Evolutionary conservation across 495 filamentous ascomycete species (phyloP), one percentile per base, ranked within the genome.

Genomic region (Lophium mytilinum): DNA sequence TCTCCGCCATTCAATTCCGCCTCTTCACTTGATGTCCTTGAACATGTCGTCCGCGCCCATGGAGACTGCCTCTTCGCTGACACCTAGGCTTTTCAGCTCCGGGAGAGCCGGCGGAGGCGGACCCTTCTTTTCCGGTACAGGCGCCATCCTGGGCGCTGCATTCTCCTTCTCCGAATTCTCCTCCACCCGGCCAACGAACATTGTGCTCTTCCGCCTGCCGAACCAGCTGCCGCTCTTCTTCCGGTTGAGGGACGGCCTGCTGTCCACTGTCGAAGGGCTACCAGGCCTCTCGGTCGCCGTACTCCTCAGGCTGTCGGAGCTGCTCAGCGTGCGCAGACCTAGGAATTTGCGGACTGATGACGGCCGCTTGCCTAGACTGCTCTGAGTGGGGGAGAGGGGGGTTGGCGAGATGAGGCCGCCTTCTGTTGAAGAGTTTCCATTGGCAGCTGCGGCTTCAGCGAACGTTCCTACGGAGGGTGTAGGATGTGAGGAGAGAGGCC

Each of bases 401-500:
- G 66, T 65, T 15, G 56, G 24, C 1, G 61, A 60, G 50, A 40
- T 55, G 34, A 42, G 60, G 47, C 53, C 49, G 11, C 45, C 56
- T 37, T 59, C 57, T 42, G 55, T 52, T 52, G 21, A 56, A 51
- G 30, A 19, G 53, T n/a, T 11, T 46, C 35, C 30, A 46, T 40
- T 9, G 52, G 40, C 19, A 43, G 47, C 11, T 21, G 49, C 35
- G 59, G 57, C 30, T 52, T 50, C 6, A 53, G 53, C 11, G 66
- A 56, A 21, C 42, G 37, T 40, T 59, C 30, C 43, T 42, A 36
- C 17, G 61, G 53, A 33, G 52, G 58, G 19, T 10, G 70, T 69
- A 10, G 71, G 71, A 43, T 73, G 71, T n/a, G 71, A 73, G 5
- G 61, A 68, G 10, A 73, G 65, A 18, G 71, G 71, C 0, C 71